These are phyloP conservation scores for Cryptococcus hybrid DNA, from an alignment of 1,284 basidiomycete genomes.

Conservation along the genomic window DNA sequence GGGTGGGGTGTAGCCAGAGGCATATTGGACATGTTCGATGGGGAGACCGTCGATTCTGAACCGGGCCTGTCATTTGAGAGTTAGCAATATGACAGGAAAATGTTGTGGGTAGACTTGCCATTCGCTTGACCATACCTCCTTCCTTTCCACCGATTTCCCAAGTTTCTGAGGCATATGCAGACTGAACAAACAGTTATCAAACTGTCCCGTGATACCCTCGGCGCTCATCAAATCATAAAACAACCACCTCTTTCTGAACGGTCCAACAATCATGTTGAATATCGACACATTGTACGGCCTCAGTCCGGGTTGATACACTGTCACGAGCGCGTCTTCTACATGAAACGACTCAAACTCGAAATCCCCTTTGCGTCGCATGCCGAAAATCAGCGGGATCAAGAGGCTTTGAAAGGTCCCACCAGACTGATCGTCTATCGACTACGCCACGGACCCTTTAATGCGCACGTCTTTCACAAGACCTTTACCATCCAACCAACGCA, in stretches of 20 bases:
- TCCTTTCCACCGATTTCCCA: slow-evolving; percentile 83
- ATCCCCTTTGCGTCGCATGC: slow-evolving; percentile 72
- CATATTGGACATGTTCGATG: slow-evolving; percentile 91
- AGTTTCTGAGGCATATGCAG: slow-evolving; percentile 96
- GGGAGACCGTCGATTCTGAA: slow-evolving; percentile 96
- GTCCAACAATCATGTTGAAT: slow-evolving; percentile 85
- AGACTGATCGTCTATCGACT: slow-evolving; percentile 84
- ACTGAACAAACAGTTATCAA: slow-evolving; percentile 97
- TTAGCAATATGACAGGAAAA: too few relatives aligned
- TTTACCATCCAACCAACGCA: slow-evolving; percentile 93
- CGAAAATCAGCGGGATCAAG: slow-evolving; percentile 78
- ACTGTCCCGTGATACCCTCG: slow-evolving; percentile 93
- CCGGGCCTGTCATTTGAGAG: slow-evolving; percentile 62
- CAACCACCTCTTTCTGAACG: slow-evolving; percentile 88
- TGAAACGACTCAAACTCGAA: slow-evolving; percentile 89
- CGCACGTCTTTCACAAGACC: slow-evolving; percentile 88
- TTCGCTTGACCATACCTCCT: slow-evolving; percentile 73
- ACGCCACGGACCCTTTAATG: slow-evolving; percentile 93
- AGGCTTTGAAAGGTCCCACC: slow-evolving; percentile 77
- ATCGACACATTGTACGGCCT: slow-evolving; percentile 93
- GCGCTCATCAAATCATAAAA: slow-evolving; percentile 92
- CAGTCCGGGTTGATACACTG: slow-evolving; percentile 93
- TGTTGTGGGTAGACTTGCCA: slow-evolving; percentile 59
- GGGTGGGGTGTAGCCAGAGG: slow-evolving; percentile 73
- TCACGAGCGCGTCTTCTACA: slow-evolving; percentile 90